Percentiles rank a stretch among this genome's conserved stretches.
phyloP scores from a whole-genome alignment of 2,329 filamentous ascomycete species.

The Lecanicillium sp. region DNA sequence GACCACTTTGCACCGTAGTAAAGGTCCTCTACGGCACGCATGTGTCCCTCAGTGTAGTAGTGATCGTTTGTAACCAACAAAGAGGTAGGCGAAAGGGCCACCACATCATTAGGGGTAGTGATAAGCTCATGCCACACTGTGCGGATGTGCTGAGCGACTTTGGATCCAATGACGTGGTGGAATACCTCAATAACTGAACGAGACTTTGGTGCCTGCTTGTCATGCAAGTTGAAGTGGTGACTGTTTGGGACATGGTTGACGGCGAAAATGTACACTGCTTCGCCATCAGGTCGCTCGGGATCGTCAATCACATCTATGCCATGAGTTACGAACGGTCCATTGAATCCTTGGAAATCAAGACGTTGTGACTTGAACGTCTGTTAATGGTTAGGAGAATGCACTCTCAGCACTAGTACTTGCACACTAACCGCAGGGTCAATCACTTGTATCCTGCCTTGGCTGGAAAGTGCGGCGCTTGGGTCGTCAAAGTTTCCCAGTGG shows the following conservation, averaged over 20 bases:
- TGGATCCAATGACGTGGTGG: constrained; percentile 38
- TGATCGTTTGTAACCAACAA: constrained; percentile 58
- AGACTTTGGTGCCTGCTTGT: constrained; percentile 26
- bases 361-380: constrained; percentile 38
- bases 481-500: constrained; percentile 32
- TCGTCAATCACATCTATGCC: constrained; percentile 53
- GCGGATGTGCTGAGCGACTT: constrained; percentile 37
- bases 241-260: constrained; percentile 51
- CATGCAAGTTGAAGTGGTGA: constrained; percentile 21
- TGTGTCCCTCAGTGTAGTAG: constrained; percentile 37
- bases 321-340: constrained; percentile 47
- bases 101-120: constrained; percentile 51
- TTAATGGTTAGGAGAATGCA: not conserved
- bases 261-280: constrained; percentile 50
- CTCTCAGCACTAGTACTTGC: not conserved
- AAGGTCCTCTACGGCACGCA: constrained; percentile 40
- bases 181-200: constrained; percentile 52
- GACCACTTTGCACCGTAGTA: constrained; percentile 38
- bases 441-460: constrained; percentile 39
- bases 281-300: constrained; percentile 21
- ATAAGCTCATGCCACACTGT: constrained; percentile 46
- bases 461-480: constrained; percentile 23
- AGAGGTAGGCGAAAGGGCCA: constrained; percentile 35
- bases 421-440: constrained; percentile 43
- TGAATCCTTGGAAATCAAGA: constrained; percentile 42